Conservation (phyloP, 1,284 basidiomycete species). For the Cryptococcus deneoformans region DNA sequence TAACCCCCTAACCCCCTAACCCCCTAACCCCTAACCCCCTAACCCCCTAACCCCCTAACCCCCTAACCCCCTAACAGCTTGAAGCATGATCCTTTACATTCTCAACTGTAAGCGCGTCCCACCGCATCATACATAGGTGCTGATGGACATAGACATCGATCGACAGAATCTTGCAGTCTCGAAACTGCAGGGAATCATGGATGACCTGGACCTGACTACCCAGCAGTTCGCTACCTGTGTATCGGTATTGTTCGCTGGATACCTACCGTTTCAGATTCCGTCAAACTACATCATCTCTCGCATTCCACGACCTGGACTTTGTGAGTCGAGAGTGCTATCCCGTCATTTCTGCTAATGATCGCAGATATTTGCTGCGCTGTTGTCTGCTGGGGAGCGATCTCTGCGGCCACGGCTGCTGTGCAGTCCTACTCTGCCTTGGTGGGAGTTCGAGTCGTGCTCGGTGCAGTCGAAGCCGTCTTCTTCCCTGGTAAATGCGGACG, state of each 20-base stretch:
- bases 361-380: slow-evolving; percentile 31
- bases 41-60: no score
- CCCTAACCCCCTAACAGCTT: no score
- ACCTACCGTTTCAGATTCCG: slow-evolving; percentile 40
- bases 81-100: slow-evolving; percentile 21
- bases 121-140: not conserved
- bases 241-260: slow-evolving; percentile 42
- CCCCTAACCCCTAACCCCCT: no score
- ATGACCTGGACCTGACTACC: slow-evolving; percentile 30
- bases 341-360: not conserved
- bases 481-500: slow-evolving; percentile 18
- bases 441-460: slow-evolving; percentile 28
- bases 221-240: slow-evolving; percentile 42
- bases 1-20: no score
- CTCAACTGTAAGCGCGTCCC: slow-evolving; percentile 24
- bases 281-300: slow-evolving; percentile 37
- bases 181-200: slow-evolving; percentile 29
- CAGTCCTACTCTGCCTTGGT: no score
- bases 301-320: slow-evolving; percentile 30
- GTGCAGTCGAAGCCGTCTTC: slow-evolving; percentile 32
- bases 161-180: slow-evolving; percentile 31
- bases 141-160: slow-evolving; percentile 13
- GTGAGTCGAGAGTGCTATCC: slow-evolving; percentile 3
- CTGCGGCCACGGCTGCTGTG: no score
- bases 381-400: slow-evolving; percentile 16